A percentile compares a stretch with the other conserved stretches of the same genome.
These are phyloP conservation scores for Cruciata laevipes DNA, from an alignment of 257 asterid genomes.

Conservation along the genomic window DNA sequence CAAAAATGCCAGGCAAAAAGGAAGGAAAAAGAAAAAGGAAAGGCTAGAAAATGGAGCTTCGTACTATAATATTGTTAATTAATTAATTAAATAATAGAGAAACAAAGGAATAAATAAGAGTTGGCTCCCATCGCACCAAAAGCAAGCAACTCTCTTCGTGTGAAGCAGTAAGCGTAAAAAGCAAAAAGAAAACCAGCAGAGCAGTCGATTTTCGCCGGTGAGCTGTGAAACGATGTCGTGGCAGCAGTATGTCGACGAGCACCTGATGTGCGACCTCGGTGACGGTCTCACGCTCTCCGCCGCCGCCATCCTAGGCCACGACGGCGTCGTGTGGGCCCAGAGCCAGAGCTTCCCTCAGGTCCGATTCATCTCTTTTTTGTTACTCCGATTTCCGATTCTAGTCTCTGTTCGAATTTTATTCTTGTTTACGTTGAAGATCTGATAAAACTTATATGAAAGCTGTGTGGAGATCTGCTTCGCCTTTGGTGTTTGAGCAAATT, in stretches of 20 bases:
- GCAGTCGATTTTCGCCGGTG: background rate
- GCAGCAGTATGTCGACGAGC: constrained; percentile 83
- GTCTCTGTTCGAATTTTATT: background rate
- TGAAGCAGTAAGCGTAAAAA: background rate
- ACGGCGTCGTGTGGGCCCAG: constrained; percentile 85
- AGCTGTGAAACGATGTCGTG: constrained; percentile 54
- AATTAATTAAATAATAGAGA: too few relatives aligned
- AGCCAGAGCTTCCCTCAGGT: constrained; percentile 73
- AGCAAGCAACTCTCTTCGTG: background rate
- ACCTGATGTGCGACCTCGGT: constrained; percentile 64
- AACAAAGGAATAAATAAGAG: background rate
- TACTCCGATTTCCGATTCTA: background rate
- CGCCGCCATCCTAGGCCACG: constrained; percentile 75
- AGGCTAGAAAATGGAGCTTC: background rate
- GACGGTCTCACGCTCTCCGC: constrained; percentile 46
- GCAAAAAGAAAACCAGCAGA: background rate
- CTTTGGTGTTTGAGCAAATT: background rate
- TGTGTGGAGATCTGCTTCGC: background rate
- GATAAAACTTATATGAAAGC: background rate
- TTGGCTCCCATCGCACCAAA: background rate
- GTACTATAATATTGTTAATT: too few relatives aligned
- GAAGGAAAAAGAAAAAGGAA: background rate
- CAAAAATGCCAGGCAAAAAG: background rate
- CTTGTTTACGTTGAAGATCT: constrained; percentile 4
- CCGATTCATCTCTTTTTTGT: background rate